These are phyloP conservation scores for Ustilago cynodontis DNA, from an alignment of 1,284 basidiomycete species.

Conservation along the genomic window DNA sequence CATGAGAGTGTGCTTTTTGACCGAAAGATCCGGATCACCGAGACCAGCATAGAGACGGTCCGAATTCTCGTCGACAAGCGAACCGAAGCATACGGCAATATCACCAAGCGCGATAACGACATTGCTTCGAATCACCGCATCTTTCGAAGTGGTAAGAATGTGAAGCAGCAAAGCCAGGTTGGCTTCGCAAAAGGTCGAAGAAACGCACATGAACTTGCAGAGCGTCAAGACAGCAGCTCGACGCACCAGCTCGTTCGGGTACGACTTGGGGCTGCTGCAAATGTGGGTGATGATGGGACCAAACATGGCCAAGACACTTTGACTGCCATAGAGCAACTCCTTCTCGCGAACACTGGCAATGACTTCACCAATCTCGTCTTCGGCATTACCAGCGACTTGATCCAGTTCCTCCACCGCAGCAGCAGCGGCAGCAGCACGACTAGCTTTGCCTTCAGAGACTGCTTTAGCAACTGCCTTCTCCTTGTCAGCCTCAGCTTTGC, in stretches of 20 bases:
- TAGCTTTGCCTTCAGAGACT: constrained; percentile 56
- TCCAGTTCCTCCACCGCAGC: constrained; percentile 81
- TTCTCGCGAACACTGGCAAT: constrained; percentile 85
- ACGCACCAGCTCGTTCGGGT: constrained; percentile 84
- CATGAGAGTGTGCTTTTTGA: constrained; percentile 99
- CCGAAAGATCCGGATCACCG: constrained; percentile 84
- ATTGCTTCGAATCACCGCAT: constrained; percentile 90
- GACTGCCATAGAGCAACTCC: constrained; percentile 85
- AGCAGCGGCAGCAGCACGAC: constrained; percentile 55
- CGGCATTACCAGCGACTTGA: constrained; percentile 95
- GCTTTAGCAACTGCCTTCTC: constrained; percentile 56
- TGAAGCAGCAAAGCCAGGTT: constrained; percentile 91
- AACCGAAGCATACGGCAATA: constrained; percentile 95
- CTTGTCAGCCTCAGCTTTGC: constrained; percentile 87
- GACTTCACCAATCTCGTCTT: constrained; percentile 96
- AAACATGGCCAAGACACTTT: constrained; percentile 86
- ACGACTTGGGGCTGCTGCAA: constrained; percentile 76
- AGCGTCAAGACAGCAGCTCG: constrained; percentile 89
- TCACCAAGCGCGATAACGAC: constrained; percentile 97
- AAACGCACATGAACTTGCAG: constrained; percentile 97
- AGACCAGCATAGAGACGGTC: constrained; percentile 94
- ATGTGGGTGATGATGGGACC: constrained; percentile 91
- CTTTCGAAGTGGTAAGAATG: constrained; percentile 88
- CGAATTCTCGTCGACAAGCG: constrained; percentile 95
- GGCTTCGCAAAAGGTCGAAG: constrained; percentile 90